Base-by-base conservation (phyloP, 805 yeast species). In the Wickerhamomyces silvicola region DNA sequence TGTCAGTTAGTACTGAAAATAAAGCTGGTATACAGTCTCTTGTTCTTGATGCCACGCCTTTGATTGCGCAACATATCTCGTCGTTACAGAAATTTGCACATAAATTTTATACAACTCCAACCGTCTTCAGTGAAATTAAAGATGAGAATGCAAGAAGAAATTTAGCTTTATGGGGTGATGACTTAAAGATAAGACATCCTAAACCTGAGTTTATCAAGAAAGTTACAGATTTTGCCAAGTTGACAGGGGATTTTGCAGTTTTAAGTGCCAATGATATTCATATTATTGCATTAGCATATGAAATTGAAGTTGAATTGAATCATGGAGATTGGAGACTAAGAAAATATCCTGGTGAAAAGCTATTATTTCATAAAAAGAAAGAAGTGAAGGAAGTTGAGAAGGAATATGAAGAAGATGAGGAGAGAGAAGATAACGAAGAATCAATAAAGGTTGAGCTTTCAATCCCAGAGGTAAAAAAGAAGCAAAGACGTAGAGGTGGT, bases 1-100 rank as follows among this genome's bases (percentile, higher is more conserved):
- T n/a, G 5, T 18, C 30, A 3, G 13, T 20, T 6, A 13, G 7
- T 8, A 18, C 23, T 20, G 23, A 18, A 8, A 13, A 17, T 6
- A 11, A 6, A 7, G 15, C 22, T 18, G 22, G 7, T n/a, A 23
- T 45, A 8, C 38, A 41, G n/a, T 32, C 46, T 1, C 64, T 94
- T 35, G 83, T 85, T 21, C 68, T 92, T 43, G 98, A 92, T 70
- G 97, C 98, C 4, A 92, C 95, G 31, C 98, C 98, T 6, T 63
- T 92, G 44, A 82, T 92, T 45, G 81, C 94, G 2, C 94, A 85
- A 48, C 69, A 92, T 5, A 84, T 83, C 10, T 69, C 87, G 3
- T 72, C 78, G 14, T 64, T 92, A 27, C 77, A 78, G 47, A 74
- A 72, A 42, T 73, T 70, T 51, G 97, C 95, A 1, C 57, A 69